These are phyloP conservation scores for Hygrophorus russula DNA, from an alignment of 768 basidiomycete species.

Conservation along the genomic window DNA sequence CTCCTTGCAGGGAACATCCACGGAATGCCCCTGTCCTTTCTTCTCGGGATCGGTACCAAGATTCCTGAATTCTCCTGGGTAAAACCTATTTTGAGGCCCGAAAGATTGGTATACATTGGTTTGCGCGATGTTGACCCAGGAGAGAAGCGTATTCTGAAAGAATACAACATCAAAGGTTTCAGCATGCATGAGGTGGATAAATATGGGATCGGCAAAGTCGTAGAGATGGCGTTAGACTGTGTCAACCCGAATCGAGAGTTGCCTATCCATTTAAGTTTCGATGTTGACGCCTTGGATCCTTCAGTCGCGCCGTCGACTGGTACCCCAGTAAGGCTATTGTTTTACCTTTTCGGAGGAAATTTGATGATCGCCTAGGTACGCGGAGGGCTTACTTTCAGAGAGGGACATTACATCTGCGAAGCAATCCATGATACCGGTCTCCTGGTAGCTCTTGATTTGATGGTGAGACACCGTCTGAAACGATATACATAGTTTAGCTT, in stretches of 20 bases:
- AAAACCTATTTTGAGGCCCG: conserved; percentile 54
- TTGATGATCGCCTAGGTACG: conserved; percentile 44
- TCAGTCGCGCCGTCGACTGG: conserved; percentile 93
- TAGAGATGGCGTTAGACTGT: conserved; percentile 93
- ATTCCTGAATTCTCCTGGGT: conserved; percentile 38
- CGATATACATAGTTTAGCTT: background rate
- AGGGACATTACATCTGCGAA: conserved; percentile 98
- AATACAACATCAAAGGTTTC: conserved; percentile 76
- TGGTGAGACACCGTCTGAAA: conserved; percentile 38
- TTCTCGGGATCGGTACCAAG: conserved; percentile 45
- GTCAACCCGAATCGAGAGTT: conserved; percentile 76
- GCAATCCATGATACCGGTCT: conserved; percentile 86
- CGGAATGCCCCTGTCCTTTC: conserved; percentile 96
- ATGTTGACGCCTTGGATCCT: conserved; percentile 92
- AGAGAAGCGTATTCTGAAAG: conserved; percentile 78
- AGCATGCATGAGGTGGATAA: conserved; percentile 89
- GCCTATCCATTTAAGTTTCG: conserved; percentile 94
- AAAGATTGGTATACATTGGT: conserved; percentile 91
- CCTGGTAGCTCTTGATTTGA: conserved; percentile 86
- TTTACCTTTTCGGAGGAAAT: background rate
- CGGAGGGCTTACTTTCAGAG: conserved; percentile 91
- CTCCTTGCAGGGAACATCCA: conserved; percentile 73
- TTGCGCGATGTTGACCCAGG: conserved; percentile 85
- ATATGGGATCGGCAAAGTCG: conserved; percentile 87
- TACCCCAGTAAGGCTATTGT: conserved; percentile 54